Percentiles rank a stretch among this genome's conserved stretches.
phyloP scores from a whole-genome alignment of 345 rosid species.

The Gynandropsis gynandra region DNA sequence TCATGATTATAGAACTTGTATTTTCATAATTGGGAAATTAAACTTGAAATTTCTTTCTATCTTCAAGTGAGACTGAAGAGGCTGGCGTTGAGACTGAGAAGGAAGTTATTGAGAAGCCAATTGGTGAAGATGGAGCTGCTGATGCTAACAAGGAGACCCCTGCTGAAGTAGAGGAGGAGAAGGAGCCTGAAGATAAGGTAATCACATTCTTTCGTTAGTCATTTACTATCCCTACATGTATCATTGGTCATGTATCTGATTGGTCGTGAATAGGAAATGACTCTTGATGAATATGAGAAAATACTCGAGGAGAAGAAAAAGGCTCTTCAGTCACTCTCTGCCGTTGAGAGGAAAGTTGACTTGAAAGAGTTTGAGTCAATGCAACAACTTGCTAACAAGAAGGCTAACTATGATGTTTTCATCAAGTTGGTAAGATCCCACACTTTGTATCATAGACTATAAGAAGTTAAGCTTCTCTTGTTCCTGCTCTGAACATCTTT shows the following conservation, averaged over 20 bases:
- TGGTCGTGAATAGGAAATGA: slow-evolving; percentile 62
- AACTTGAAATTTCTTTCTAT: slow-evolving; percentile 15
- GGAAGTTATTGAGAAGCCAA: slow-evolving; percentile 45
- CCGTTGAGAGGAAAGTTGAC: slow-evolving; percentile 83
- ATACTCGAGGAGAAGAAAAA: slow-evolving; percentile 78
- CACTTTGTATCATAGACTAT: neutral
- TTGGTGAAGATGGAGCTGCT: slow-evolving; percentile 50
- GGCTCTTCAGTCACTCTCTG: slow-evolving; percentile 48
- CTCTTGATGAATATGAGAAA: slow-evolving; percentile 91
- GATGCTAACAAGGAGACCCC: slow-evolving; percentile 70
- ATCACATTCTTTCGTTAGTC: neutral
- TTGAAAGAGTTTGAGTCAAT: slow-evolving; percentile 63
- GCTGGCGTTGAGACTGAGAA: slow-evolving; percentile 45
- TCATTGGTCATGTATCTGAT: neutral
- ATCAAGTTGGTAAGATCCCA: slow-evolving; percentile 64
- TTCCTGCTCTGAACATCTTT: neutral
- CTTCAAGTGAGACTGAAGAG: slow-evolving; percentile 61
- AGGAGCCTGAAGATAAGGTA: slow-evolving; percentile 91
- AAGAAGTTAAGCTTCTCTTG: neutral
- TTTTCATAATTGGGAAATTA: slow-evolving; percentile 24
- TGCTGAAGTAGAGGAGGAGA: slow-evolving; percentile 48
- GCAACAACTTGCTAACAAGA: slow-evolving; percentile 89
- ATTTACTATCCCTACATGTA: no score
- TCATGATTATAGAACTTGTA: no score
- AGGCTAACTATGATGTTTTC: slow-evolving; percentile 68